A percentile compares a stretch with the other conserved stretches of the same genome.
Evolutionary conservation across 768 basidiomycete species (phyloP).

Genomic region (Terana coerulea): DNA sequence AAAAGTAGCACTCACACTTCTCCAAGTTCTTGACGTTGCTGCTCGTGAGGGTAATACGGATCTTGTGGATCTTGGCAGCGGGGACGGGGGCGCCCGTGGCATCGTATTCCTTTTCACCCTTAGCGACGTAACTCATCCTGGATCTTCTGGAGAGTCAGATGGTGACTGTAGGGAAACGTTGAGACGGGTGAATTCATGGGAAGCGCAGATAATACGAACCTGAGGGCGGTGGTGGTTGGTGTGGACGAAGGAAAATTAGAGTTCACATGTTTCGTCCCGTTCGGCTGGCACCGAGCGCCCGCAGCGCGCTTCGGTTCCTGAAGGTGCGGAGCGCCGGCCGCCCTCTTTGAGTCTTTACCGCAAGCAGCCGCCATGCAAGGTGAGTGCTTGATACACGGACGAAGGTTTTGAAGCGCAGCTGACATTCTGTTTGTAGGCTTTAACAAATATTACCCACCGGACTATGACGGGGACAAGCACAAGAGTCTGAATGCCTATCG

Average conservation of each 20-base stretch:
- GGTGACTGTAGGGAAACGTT: slow-evolving; percentile 54
- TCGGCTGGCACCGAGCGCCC: slow-evolving; percentile 14
- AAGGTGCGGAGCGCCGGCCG: neutral
- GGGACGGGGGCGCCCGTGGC: slow-evolving; percentile 84
- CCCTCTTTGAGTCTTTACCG: neutral
- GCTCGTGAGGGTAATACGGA: slow-evolving; percentile 97
- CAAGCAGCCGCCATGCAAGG: slow-evolving; percentile 37
- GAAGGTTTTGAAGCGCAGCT: slow-evolving; percentile 7
- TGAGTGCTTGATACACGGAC: slow-evolving; percentile 5
- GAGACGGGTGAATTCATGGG: neutral
- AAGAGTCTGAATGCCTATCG: slow-evolving; percentile 68
- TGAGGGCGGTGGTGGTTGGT: slow-evolving; percentile 25
- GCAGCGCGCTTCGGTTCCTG: neutral
- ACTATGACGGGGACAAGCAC: slow-evolving; percentile 68
- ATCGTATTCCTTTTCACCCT: slow-evolving; percentile 97
- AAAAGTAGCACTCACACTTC: slow-evolving; percentile 66
- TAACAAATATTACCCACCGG: slow-evolving; percentile 79
- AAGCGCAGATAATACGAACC: slow-evolving; percentile 18
- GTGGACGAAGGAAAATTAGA: slow-evolving; percentile 31
- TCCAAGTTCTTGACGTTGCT: slow-evolving; percentile 98
- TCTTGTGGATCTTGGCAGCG: slow-evolving; percentile 95
- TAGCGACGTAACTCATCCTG: slow-evolving; percentile 98
- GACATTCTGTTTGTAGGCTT: slow-evolving; percentile 44
- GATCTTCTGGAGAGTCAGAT: slow-evolving; percentile 58
- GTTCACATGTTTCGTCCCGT: slow-evolving; percentile 22